phyloP scores from a whole-genome alignment of 441 rosid genomes.

The Arabidopsis lyrata region DNA sequence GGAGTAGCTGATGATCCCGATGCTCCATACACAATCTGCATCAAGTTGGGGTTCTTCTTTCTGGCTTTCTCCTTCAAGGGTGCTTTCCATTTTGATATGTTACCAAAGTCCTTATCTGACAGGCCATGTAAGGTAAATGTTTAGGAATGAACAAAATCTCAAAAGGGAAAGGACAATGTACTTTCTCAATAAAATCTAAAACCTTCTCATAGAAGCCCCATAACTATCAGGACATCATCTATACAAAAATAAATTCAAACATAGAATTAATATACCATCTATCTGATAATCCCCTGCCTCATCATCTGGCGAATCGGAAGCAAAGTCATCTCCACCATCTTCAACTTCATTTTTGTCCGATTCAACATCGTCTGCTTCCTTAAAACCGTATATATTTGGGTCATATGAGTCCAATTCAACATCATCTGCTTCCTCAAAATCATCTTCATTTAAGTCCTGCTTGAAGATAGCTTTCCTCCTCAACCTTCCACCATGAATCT shows the following conservation, averaged over 20 bases:
- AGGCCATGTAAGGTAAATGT: constrained; percentile 27
- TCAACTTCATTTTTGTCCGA: constrained; percentile 35
- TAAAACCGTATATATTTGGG: constrained; percentile 24
- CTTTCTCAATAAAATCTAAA: constrained; percentile 11
- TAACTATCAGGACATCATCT: constrained; percentile 4
- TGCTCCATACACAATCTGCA: constrained; percentile 84
- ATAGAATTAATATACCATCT: constrained; percentile 38
- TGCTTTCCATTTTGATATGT: constrained; percentile 84
- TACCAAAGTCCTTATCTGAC: constrained; percentile 65
- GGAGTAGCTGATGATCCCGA: constrained; percentile 48
- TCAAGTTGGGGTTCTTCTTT: constrained; percentile 63
- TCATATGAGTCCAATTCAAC: constrained; percentile 32
- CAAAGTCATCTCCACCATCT: constrained; percentile 47
- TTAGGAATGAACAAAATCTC: constrained; percentile 34
- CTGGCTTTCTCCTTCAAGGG: constrained; percentile 70
- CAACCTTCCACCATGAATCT: constrained; percentile 72
- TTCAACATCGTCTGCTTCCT: constrained; percentile 55
- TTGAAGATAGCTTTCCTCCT: constrained; percentile 83
- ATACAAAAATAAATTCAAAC: neutral
- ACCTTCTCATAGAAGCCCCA: constrained; percentile 2
- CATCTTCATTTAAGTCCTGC: constrained; percentile 38
- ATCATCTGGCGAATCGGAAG: constrained; percentile 55
- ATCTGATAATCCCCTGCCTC: constrained; percentile 47
- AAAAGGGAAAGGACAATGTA: constrained; percentile 17
- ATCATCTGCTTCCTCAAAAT: constrained; percentile 53